Base-by-base conservation (phyloP, 805 yeast genomes). In the Wickerhamia fluorescens region DNA sequence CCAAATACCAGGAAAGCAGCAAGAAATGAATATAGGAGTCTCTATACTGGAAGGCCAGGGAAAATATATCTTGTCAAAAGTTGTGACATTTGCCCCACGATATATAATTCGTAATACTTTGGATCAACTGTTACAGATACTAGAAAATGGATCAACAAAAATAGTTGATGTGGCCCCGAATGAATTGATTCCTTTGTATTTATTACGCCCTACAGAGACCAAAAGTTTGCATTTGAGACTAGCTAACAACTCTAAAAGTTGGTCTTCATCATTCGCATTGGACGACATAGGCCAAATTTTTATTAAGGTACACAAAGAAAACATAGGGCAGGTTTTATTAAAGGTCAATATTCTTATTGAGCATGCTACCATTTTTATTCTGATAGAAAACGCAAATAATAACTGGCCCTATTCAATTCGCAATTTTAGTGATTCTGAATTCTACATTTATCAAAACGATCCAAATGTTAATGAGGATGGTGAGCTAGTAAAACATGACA, bases 361-460 rank as follows among this genome's bases (percentile, higher is more conserved):
- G 37, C 72, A 75, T 24, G 87, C 95, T 0, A 75, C 95, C 0
- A 60, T 94, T 12, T 88, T 86, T 45, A 69, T 92, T 26, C 79
- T 78, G 39, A 52, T 89, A 20, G 71, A 70, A 23, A 77, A 77
- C 47, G 92, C 94, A 2, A 73, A 74, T 20, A 70, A 76, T 35
- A 64, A 69, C 34, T 92, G 99, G 99, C 99, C 98, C 8, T 92
- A 61, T 49, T 84, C 96, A 0, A 78, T 92, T 23, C 64, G 96
- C 36, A 92, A 92, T 51, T 88, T 86, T 55, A 84, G 92, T 49
- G 85, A 85, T 37, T 58, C 72, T n/a, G 95, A 86, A 42, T 86
- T 89, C 45, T 70, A 77, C 28, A 75, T 94, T 39, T 89, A 80
- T 50, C 98, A 92, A 49, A 71, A 82, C 28, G 83, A 88, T 56